A percentile compares a stretch with the other conserved stretches of the same genome.
Evolutionary conservation across 2,329 filamentous ascomycete species (phyloP).

Genomic region (Talaromyces piceae): DNA sequence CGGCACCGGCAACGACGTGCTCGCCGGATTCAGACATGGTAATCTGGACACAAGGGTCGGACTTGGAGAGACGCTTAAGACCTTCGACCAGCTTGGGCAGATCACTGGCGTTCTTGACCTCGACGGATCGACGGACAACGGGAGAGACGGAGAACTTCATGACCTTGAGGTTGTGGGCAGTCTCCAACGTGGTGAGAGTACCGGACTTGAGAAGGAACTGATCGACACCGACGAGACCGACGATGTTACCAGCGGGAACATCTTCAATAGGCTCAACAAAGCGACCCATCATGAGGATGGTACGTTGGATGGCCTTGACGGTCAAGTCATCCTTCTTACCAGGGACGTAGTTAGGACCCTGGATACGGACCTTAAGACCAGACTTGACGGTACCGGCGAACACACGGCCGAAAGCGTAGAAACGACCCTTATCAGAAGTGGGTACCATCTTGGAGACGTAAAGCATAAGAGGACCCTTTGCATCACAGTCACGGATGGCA

Average conservation of each 20-base stretch:
- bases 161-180: constrained; percentile 99
- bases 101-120: constrained; percentile 99
- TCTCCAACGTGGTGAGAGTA: constrained; percentile 95
- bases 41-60: constrained; percentile 95
- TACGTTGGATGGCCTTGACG: constrained; percentile 99
- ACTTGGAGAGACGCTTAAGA: constrained; percentile 99
- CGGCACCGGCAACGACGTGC: constrained; percentile 97
- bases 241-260: constrained; percentile 99
- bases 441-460: constrained; percentile 99
- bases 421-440: constrained; percentile 98
- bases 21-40: constrained; percentile 86
- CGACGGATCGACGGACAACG: constrained; percentile 95
- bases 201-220: constrained; percentile 99
- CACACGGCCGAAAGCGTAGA: constrained; percentile 99
- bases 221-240: constrained; percentile 97
- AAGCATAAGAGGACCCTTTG: constrained; percentile 97
- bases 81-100: constrained; percentile 99
- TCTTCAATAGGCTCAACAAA: constrained; percentile 98
- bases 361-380: constrained; percentile 99
- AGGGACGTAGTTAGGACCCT: constrained; percentile 96
- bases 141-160: constrained; percentile 99
- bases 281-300: constrained; percentile 99
- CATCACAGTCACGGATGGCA: constrained; percentile 96
- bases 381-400: constrained; percentile 97
- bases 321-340: constrained; percentile 99